A percentile compares a stretch with the other conserved stretches of the same genome.
Conservation (phyloP, 768 basidiomycete genomes). For the Boletus reticulatus region DNA sequence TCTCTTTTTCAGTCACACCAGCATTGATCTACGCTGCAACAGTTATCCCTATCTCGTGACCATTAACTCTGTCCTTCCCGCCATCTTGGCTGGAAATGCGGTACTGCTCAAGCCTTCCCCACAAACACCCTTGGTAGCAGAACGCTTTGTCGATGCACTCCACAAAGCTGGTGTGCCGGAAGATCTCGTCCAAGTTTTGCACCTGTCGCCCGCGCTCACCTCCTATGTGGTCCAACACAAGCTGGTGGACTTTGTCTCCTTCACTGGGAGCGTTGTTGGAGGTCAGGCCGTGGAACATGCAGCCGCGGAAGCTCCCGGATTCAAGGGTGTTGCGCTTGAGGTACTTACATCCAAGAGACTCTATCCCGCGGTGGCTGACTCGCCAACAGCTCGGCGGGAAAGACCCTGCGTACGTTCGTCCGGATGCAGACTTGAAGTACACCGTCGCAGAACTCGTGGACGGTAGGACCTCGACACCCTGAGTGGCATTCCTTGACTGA, state of each 20-base stretch:
- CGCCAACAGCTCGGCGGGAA: constrained; percentile 85
- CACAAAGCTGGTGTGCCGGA: constrained; percentile 75
- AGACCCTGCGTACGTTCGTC: constrained; percentile 93
- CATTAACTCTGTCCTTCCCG: constrained; percentile 90
- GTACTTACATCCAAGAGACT: constrained; percentile 33
- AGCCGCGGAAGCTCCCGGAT: constrained; percentile 61
- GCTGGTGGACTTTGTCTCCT: constrained; percentile 76
- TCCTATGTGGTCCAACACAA: constrained; percentile 61
- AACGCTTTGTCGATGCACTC: constrained; percentile 71
- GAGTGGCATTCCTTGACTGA: not conserved
- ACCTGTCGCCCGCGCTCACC: constrained; percentile 64
- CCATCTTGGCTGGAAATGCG: constrained; percentile 85
- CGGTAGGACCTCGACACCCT: constrained; percentile 45
- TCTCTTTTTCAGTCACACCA: not conserved
- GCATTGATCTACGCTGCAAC: not conserved
- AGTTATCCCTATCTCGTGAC: constrained; percentile 90
- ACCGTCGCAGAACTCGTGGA: constrained; percentile 87
- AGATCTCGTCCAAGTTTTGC: constrained; percentile 71
- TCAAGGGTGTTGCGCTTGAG: constrained; percentile 89
- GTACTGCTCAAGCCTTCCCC: constrained; percentile 95
- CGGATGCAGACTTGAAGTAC: constrained; percentile 82
- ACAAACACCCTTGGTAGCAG: constrained; percentile 88
- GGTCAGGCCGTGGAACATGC: constrained; percentile 73
- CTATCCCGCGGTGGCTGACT: constrained; percentile 1
- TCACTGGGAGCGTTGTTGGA: constrained; percentile 85